Evolutionary conservation across 257 asterid species (phyloP), one percentile per base, ranked within the genome.

Genomic region (Sherardia arvensis): DNA sequence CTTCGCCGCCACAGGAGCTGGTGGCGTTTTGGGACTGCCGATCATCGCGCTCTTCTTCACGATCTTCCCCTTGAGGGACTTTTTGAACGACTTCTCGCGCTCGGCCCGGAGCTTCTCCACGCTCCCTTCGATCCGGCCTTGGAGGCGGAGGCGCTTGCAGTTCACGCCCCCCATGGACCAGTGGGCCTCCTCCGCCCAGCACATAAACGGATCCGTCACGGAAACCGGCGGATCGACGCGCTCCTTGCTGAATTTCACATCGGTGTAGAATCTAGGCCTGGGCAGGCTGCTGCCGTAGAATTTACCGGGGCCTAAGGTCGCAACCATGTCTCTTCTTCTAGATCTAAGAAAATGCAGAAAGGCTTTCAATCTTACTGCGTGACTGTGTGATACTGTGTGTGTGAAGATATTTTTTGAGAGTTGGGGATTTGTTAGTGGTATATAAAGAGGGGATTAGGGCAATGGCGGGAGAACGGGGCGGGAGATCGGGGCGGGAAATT

Each of bases 101-200:
- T 91, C 94, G 2, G 77, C 74, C 11, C 90, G 84, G 21, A 91
- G 87, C 59, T 70, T 85, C 58, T 78, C 71, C n/a, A 92, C 76
- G 36, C 78, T 87, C 6, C 99, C 97, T 80, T 88, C 98, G 71
- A 88, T 88, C 9, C 93, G 81, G 66, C 99, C 99, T 55, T 91
- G 98, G 75, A 91, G 83, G 54, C 98, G 94, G 73, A 73, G 87
- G 71, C 95, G 95, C 73, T 64, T 71, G 86, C 81, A 63, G 48
- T 79, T 88, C 63, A 86, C 78, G 53, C 95, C 98, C 2, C 98
- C 97, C 98, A 91, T 91, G 7, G 95, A 86, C 98, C 97, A 91
- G 73, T 91, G 98, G 7, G 95, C 97, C 62, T 86, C 95, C 38
- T 82, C 45, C 18, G 98, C 95, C 98, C 98, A 92, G 8, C 80